These are phyloP conservation scores for Lodderomyces theae DNA, from an alignment of 1,139 yeast genomes.

Conservation along the genomic window DNA sequence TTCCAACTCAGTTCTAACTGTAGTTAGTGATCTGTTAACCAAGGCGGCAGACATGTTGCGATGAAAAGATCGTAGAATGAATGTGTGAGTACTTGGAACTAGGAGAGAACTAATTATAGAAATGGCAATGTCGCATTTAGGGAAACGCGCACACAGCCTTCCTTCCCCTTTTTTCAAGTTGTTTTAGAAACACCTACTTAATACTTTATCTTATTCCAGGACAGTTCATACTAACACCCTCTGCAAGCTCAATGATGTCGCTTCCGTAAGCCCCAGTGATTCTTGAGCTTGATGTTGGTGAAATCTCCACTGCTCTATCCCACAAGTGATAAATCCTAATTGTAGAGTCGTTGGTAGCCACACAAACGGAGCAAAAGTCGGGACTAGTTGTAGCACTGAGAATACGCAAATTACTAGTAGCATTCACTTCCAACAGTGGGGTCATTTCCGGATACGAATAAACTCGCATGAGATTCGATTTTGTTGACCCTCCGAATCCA, in stretches of 20 bases:
- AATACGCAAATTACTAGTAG: slow-evolving; percentile 53
- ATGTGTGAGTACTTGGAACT: no score
- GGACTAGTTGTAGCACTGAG: slow-evolving; percentile 68
- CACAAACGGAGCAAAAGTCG: slow-evolving; percentile 57
- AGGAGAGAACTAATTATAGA: no score
- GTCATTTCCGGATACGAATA: slow-evolving; percentile 67
- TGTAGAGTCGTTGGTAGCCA: slow-evolving; percentile 76
- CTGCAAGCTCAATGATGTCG: slow-evolving; percentile 54
- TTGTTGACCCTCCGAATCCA: slow-evolving; percentile 63
- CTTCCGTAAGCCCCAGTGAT: slow-evolving; percentile 48
- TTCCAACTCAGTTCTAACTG: slow-evolving; percentile 75
- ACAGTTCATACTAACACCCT: slow-evolving; percentile 39
- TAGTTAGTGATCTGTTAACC: slow-evolving; percentile 75
- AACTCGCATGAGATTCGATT: slow-evolving; percentile 49
- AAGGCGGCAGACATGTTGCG: slow-evolving; percentile 51
- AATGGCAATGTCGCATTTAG: not conserved
- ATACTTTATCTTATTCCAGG: slow-evolving; percentile 15
- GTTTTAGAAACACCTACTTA: not conserved
- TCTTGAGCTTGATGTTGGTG: slow-evolving; percentile 35
- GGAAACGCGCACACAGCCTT: not conserved
- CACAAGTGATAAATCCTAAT: slow-evolving; percentile 71
- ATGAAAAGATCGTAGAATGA: not conserved
- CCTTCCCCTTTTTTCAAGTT: not conserved
- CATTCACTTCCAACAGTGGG: slow-evolving; percentile 48
- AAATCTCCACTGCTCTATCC: slow-evolving; percentile 30